A percentile compares a stretch with the other conserved stretches of the same genome.
Evolutionary conservation across 2,329 filamentous ascomycete species (phyloP).

Genomic region (Colletotrichum tofieldiae): DNA sequence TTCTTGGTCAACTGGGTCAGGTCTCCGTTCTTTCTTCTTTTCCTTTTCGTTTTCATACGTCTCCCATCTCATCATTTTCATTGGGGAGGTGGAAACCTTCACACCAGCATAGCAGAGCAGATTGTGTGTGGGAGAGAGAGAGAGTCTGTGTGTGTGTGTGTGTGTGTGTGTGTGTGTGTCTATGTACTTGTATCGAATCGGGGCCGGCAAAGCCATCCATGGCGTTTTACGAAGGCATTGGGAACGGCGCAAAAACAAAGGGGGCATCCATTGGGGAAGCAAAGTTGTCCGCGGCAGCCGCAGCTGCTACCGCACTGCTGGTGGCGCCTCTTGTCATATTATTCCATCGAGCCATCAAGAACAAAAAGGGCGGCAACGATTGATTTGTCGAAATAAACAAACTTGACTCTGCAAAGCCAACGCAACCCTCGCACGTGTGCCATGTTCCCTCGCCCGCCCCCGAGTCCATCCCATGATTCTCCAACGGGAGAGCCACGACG

Average conservation of each 20-base stretch:
- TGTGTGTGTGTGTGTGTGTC: background rate
- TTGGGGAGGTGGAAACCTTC: background rate
- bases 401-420: background rate
- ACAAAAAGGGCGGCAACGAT: too few species aligned
- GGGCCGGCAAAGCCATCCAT: background rate
- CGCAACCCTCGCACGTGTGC: background rate
- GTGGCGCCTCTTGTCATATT: background rate
- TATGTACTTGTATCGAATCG: background rate
- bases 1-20: too few species aligned
- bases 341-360: background rate
- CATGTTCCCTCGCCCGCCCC: background rate
- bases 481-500: background rate
- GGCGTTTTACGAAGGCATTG: constrained; percentile 11
- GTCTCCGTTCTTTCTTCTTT: background rate
- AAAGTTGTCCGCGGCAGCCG: constrained; percentile 8
- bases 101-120: constrained; percentile 38
- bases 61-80: background rate
- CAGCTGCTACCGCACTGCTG: background rate
- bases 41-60: background rate
- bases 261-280: background rate
- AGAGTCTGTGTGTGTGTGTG: background rate
- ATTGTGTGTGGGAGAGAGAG: too few species aligned
- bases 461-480: background rate
- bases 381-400: background rate
- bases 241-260: constrained; percentile 18